Evolutionary conservation across 176 grass and related monocot species (phyloP).

Genomic region (Carex pumila): DNA sequence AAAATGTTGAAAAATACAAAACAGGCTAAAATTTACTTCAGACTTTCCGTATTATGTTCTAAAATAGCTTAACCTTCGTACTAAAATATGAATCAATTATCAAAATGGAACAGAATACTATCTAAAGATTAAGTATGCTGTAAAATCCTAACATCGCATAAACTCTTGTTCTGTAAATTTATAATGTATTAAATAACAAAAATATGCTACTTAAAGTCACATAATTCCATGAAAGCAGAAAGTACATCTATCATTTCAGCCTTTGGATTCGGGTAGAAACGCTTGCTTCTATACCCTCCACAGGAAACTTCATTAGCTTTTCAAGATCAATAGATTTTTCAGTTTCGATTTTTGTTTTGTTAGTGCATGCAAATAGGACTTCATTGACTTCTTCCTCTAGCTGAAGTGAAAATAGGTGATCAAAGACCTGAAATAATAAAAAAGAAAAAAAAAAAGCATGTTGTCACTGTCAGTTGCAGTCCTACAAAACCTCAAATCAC

Average conservation of each 20-base stretch:
- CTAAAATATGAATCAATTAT: neutral
- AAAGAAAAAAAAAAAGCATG: neutral
- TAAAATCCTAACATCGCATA: neutral
- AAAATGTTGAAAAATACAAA: neutral
- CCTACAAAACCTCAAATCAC: neutral
- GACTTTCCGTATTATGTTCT: neutral
- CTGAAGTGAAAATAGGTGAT: constrained; percentile 58
- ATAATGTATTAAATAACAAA: neutral
- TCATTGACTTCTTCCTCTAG: constrained; percentile 96
- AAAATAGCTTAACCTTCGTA: neutral
- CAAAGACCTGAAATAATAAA: constrained; percentile 48
- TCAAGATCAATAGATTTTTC: constrained; percentile 38
- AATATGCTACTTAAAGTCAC: neutral
- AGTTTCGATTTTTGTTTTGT: constrained; percentile 26
- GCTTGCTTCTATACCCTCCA: constrained; percentile 45
- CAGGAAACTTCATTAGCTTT: constrained; percentile 46
- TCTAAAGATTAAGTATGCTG: neutral
- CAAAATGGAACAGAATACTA: neutral
- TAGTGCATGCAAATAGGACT: constrained; percentile 54
- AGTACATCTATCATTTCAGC: constrained; percentile 20
- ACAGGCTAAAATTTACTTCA: neutral
- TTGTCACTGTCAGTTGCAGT: neutral
- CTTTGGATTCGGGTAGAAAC: constrained; percentile 39
- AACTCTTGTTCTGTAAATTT: neutral
- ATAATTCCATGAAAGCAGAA: neutral